These are phyloP conservation scores for Penicillium sp. DNA, from an alignment of 2,329 filamentous ascomycete genomes.

Conservation along the genomic window DNA sequence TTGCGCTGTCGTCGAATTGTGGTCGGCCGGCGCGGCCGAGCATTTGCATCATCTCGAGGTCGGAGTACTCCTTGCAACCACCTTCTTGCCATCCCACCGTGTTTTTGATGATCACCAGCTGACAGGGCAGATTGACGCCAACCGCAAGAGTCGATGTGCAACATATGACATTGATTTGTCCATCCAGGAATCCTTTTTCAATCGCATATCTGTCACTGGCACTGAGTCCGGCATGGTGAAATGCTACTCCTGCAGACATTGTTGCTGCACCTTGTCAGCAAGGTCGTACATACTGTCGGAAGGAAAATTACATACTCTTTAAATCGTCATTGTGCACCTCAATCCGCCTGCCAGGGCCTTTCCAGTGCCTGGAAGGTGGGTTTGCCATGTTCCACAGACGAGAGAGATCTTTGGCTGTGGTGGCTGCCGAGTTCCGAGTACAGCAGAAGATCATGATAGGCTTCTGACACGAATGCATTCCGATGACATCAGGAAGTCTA, in stretches of 20 bases:
- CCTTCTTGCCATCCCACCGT: conserved; percentile 65
- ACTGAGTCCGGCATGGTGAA: conserved; percentile 77
- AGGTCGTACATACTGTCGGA: neutral
- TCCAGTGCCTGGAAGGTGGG: conserved; percentile 61
- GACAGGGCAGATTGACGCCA: conserved; percentile 79
- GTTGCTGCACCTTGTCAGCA: conserved; percentile 38
- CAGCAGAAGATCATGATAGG: conserved; percentile 83
- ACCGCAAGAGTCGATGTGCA: conserved; percentile 84
- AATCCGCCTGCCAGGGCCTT: conserved; percentile 52
- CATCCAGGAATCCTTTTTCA: conserved; percentile 66
- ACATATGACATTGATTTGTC: conserved; percentile 76
- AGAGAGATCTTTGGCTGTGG: conserved; percentile 66
- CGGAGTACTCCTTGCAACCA: conserved; percentile 68
- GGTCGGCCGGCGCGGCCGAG: conserved; percentile 78
- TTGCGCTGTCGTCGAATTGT: conserved; percentile 74
- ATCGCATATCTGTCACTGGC: conserved; percentile 62
- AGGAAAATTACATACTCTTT: conserved; percentile 43
- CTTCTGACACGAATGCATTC: conserved; percentile 66
- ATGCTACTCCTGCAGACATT: conserved; percentile 64
- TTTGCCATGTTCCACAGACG: conserved; percentile 61
- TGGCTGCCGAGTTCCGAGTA: conserved; percentile 67
- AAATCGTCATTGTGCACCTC: conserved; percentile 60
- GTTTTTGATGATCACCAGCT: conserved; percentile 79
- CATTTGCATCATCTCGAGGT: conserved; percentile 89
- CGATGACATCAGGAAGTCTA: conserved; percentile 65